A percentile compares a stretch with the other conserved stretches of the same genome.
Conservation (phyloP, 371 early-diverging fungal genomes). For the Capillidium rhysosporum region DNA sequence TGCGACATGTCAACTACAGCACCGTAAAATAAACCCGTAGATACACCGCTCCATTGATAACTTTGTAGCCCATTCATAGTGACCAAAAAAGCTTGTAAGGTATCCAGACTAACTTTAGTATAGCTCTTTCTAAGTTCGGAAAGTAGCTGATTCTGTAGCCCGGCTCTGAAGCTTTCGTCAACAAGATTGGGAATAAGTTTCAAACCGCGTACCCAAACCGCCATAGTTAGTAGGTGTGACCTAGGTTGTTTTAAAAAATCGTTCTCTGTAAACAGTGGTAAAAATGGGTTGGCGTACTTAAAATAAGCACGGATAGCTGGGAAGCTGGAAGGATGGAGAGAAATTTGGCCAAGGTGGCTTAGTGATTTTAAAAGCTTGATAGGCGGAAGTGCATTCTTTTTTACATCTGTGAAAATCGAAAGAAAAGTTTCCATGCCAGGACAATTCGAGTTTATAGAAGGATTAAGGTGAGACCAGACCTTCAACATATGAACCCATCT, state of each 20-base stretch:
- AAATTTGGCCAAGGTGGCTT: not conserved
- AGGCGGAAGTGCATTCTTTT: not conserved
- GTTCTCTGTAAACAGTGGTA: conserved; percentile 2
- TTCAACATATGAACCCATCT: conserved; percentile 4
- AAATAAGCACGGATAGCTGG: conserved; percentile 1
- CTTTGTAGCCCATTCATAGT: not conserved
- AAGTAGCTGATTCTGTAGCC: not conserved
- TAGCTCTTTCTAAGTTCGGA: not conserved
- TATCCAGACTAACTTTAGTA: not conserved
- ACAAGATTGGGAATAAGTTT: not conserved
- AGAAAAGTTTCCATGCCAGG: not conserved
- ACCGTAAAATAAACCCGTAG: conserved; percentile 1
- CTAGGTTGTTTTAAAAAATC: not conserved
- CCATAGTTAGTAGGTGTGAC: not conserved
- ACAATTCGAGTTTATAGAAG: not conserved
- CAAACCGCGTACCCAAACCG: not conserved
- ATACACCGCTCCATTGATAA: not conserved
- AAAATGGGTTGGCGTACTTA: conserved; percentile 2
- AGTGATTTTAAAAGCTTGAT: not conserved
- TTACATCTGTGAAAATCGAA: not conserved
- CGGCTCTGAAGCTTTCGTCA: not conserved
- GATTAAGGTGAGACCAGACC: conserved; percentile 1
- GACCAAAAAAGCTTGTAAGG: conserved; percentile 2
- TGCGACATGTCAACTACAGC: conserved; percentile 3
- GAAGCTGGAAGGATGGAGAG: not conserved